A percentile compares a stretch with the other conserved stretches of the same genome.
Evolutionary conservation across 164 flowering plant genomes (phyloP).

Genomic region (Tetrastigma voinierianum): DNA sequence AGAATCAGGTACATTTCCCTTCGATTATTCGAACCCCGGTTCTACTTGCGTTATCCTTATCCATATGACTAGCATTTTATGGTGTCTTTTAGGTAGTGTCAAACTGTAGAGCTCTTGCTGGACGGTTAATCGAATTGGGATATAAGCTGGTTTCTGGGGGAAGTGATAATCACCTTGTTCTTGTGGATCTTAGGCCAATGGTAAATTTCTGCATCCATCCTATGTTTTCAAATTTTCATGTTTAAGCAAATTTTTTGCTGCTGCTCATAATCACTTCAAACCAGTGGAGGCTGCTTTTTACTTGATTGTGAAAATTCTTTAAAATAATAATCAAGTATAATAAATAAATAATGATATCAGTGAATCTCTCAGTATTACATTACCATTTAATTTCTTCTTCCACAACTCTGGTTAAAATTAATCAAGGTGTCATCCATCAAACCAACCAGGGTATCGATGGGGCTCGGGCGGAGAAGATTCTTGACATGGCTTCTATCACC

Average conservation of each 20-base stretch:
- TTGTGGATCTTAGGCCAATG: slow-evolving; percentile 85
- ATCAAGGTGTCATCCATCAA: background rate
- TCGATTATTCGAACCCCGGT: background rate
- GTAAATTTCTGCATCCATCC: slow-evolving; percentile 33
- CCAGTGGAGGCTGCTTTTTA: background rate
- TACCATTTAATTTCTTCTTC: no score
- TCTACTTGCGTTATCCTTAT: background rate
- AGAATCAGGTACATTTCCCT: slow-evolving; percentile 44
- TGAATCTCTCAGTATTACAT: no score
- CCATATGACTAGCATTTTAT: background rate
- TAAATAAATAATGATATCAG: no score
- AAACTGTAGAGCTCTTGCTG: slow-evolving; percentile 79
- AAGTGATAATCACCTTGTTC: slow-evolving; percentile 90
- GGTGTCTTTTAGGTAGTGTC: slow-evolving; percentile 60
- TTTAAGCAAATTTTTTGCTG: background rate
- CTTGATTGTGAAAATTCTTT: background rate
- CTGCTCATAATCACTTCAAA: background rate
- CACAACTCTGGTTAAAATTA: background rate
- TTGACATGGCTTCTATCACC: slow-evolving; percentile 88
- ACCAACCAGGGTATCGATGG: slow-evolving; percentile 90
- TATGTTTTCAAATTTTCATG: background rate
- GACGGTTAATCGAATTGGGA: slow-evolving; percentile 63
- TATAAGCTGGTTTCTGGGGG: slow-evolving; percentile 93
- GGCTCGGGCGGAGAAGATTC: slow-evolving; percentile 87
- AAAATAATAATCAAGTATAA: no score